These are phyloP conservation scores for Leptographium flavum DNA, from an alignment of 2,329 filamentous ascomycete genomes.

Conservation along the genomic window DNA sequence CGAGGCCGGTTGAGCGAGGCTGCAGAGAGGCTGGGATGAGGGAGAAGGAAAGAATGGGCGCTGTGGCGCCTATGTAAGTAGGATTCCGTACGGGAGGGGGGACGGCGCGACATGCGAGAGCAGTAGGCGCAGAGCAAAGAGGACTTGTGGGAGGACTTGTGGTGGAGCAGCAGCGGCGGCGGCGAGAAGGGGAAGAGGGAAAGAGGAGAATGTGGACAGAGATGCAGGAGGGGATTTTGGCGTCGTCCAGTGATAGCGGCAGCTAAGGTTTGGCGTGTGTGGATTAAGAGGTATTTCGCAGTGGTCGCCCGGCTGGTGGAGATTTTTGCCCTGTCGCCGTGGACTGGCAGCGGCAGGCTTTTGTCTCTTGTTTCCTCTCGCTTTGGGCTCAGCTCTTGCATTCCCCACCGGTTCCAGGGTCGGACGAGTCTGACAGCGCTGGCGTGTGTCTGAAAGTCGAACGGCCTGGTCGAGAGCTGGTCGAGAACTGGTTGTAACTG, in stretches of 20 bases:
- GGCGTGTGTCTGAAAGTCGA: too few relatives aligned
- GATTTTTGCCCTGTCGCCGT: too few relatives aligned
- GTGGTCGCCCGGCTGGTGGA: not conserved
- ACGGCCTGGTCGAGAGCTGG: too few relatives aligned
- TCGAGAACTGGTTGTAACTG: too few relatives aligned
- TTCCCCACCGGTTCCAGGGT: too few relatives aligned
- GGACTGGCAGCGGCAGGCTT: too few relatives aligned
- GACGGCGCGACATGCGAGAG: not conserved
- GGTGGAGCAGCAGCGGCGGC: not conserved
- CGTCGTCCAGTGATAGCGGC: slow-evolving; percentile 2
- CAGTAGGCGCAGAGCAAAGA: not conserved
- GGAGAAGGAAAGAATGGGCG: not conserved
- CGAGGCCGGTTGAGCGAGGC: too few relatives aligned
- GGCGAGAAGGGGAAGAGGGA: not conserved
- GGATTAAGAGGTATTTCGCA: not conserved
- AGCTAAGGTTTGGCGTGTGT: not conserved
- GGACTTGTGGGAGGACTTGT: not conserved
- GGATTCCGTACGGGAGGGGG: not conserved
- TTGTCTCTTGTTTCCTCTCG: too few relatives aligned
- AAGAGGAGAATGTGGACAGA: slow-evolving; percentile 1
- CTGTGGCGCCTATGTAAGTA: not conserved
- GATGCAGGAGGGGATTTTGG: slow-evolving; percentile 1
- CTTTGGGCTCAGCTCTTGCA: not conserved
- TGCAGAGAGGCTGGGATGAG: not conserved
- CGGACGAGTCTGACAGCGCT: too few relatives aligned